Percentiles rank a stretch among this genome's conserved stretches.
These are phyloP conservation scores for Vanderwaltozyma tropicalis DNA, from an alignment of 805 yeast species.

Conservation along the genomic window DNA sequence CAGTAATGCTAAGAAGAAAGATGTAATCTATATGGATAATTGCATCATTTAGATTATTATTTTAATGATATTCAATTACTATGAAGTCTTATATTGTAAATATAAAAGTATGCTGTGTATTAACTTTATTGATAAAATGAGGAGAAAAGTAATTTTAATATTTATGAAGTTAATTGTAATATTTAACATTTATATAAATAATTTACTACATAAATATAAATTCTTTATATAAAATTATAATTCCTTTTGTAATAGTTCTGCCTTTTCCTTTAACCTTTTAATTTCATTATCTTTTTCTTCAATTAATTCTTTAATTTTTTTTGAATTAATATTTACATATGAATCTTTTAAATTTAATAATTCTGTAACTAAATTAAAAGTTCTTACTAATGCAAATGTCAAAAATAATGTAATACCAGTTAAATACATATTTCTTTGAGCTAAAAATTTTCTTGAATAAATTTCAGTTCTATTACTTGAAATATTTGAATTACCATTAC, in stretches of 20 bases:
- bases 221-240: slow-evolving; percentile 6
- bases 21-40: too few species aligned
- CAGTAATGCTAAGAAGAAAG: too few species aligned
- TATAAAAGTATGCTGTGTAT: too few species aligned
- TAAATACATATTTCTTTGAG: slow-evolving; percentile 91
- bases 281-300: slow-evolving; percentile 55
- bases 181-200: not conserved
- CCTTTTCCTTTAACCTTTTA: slow-evolving; percentile 61
- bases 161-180: not conserved
- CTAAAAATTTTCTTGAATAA: slow-evolving; percentile 84
- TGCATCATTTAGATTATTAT: too few species aligned
- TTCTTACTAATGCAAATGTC: slow-evolving; percentile 74
- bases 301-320: slow-evolving; percentile 24
- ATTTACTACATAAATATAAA: not conserved
- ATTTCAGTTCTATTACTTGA: slow-evolving; percentile 56
- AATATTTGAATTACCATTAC: slow-evolving; percentile 20
- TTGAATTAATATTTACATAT: slow-evolving; percentile 27
- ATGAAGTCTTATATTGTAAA: too few species aligned
- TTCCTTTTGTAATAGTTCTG: slow-evolving; percentile 56
- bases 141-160: not conserved
- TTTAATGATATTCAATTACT: too few species aligned
- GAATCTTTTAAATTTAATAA: slow-evolving; percentile 41
- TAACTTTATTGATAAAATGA: too few species aligned
- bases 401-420: slow-evolving; percentile 92
- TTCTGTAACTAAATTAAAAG: slow-evolving; percentile 70